Evolutionary conservation across 1,284 basidiomycete species (phyloP), one percentile per base, ranked within the genome.

Genomic region (Mrakiaceae sp.): DNA sequence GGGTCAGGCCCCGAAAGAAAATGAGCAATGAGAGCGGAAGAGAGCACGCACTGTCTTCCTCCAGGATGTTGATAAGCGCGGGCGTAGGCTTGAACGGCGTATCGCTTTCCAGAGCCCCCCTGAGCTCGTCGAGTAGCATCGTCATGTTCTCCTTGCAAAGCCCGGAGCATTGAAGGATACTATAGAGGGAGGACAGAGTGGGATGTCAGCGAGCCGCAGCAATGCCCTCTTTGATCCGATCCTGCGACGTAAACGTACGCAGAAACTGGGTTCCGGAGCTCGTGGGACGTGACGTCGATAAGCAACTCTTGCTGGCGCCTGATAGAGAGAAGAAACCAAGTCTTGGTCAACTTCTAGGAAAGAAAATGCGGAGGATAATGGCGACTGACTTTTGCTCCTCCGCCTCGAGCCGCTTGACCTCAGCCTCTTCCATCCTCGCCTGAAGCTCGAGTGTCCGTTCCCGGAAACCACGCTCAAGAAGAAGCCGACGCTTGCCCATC

Each of bases 211-310:
- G 27, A 27, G 27, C 27, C 27, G 27, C 27, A 27, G 27, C 27
- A 1, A 63, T 10, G 46, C 58, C 58, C 11, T 44, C 47, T 49
- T 58, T 63, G 62, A 46, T 46, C 47, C 55, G 62, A 46, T 46
- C 47, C 55, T 10, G 55, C 47, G 60, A 62, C 58, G 12, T 65
- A 53, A 1, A 65, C 61, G 54, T 63, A 58, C 3, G 65, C 65
- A 6, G 57, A 59, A 7, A 66, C 54, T 2, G 65, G 65, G 53
- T 66, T 66, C 16, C 65, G 50, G 16, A 66, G 56, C 57, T 62
- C 60, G 55, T 62, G 60, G 8, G 55, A 59, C 44, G 48, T 52
- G 56, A 58, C 51, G 49, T 59, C 63, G 46, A 60, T 11, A 5
- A 63, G 53, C 39, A 63, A 42, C 42, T 63, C 61, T 8, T 56